Evolutionary conservation across 306 rosid species (phyloP), one percentile per base, ranked within the genome.

Genomic region (Cotoneaster glaucophyllus): DNA sequence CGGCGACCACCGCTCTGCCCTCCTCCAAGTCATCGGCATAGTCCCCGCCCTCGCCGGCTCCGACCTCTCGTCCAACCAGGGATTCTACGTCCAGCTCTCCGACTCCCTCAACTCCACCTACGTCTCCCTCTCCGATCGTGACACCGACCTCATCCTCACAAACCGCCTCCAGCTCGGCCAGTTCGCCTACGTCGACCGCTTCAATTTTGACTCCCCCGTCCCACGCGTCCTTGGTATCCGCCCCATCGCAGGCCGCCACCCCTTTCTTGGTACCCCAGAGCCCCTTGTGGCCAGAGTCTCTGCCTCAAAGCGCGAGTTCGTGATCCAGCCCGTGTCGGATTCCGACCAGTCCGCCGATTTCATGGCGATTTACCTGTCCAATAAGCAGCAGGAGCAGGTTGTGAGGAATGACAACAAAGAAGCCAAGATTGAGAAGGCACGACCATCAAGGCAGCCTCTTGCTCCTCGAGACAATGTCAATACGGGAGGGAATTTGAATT

Each of bases 1-100:
- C 68, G 98, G 99, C 17, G 99, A 95, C 84, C 99, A 95, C 87
- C 96, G 99, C 45, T 95, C 98, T 2, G 90, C 99, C 10, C 96
- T 95, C 53, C 96, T 95, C 15, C 99, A 95, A 62, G 91, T 95
- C 34, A 89, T 88, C 63, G 99, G 99, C 3, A 95, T 95, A 34
- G 96, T 95, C 25, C 99, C 99, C 0, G 92, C 97, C 6, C 93
- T 92, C 9, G 87, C 99, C 12, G 93, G 96, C 26, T 81, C 97
- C 37, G 98, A 89, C 64, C 91, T 95, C 77, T 92, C 90, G 85
- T 90, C 99, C 57, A 90, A 90, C 79, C 92, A 90, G 6, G 99
- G 98, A 24, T 95, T 92, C 86, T 92, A 83, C 31, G 88, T 95
- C 22, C 93, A 95, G 84, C 99, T 95, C 83, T 95, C 99, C 5